Conservation (phyloP, 2,329 filamentous ascomycete species). For the Colletotrichum sp. region DNA sequence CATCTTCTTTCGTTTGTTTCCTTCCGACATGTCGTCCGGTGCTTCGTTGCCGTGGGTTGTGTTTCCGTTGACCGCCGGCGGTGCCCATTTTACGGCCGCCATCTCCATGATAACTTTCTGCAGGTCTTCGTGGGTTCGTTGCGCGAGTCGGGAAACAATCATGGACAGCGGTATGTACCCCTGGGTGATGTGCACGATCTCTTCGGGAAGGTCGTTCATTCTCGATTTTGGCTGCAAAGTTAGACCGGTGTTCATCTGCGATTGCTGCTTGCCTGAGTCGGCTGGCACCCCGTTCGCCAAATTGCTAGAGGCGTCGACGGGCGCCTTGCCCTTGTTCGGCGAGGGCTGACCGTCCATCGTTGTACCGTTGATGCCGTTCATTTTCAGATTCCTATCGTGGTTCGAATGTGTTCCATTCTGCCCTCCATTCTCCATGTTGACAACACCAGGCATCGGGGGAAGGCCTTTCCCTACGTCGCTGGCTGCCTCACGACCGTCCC, state of each 20-base stretch:
- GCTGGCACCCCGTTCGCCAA: constrained; percentile 29
- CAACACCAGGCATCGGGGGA: constrained; percentile 53
- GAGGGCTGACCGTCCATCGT: constrained; percentile 26
- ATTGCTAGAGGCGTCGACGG: constrained; percentile 24
- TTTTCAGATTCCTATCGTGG: constrained; percentile 55
- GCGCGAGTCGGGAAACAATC: constrained; percentile 79
- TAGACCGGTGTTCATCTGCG: constrained; percentile 11
- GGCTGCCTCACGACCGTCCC: constrained; percentile 20
- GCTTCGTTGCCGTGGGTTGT: constrained; percentile 39
- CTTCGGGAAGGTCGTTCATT: constrained; percentile 65
- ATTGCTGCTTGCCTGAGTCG: constrained; percentile 23
- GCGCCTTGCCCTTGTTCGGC: constrained; percentile 37
- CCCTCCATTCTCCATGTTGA: constrained; percentile 62
- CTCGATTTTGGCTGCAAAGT: constrained; percentile 23
- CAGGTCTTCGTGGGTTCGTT: constrained; percentile 82
- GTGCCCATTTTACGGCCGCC: constrained; percentile 68
- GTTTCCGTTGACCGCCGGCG: constrained; percentile 57
- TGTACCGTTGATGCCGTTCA: constrained; percentile 50
- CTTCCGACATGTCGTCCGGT: constrained; percentile 61
- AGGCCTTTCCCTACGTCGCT: constrained; percentile 15
- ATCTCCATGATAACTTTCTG: constrained; percentile 73
- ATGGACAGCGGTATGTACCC: constrained; percentile 78
- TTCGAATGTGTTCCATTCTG: constrained; percentile 59
- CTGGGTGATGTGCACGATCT: constrained; percentile 74
- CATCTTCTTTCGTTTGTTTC: constrained; percentile 79